These are phyloP conservation scores for Kwoniella mangroviensis DNA, from an alignment of 768 basidiomycete species.

Conservation along the genomic window DNA sequence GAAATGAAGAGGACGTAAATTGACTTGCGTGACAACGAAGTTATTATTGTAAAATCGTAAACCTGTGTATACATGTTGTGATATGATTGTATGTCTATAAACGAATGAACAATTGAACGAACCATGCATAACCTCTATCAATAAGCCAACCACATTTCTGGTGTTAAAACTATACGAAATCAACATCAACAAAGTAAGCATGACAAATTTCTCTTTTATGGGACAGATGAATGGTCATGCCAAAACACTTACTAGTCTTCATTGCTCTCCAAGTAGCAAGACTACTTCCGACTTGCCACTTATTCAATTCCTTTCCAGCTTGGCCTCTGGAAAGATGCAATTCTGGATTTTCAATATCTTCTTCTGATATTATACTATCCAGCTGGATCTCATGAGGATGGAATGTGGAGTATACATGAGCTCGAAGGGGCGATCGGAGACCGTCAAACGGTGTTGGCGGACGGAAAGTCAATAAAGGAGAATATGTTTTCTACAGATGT, in stretches of 20 bases:
- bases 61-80: constrained; percentile 3
- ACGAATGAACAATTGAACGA: neutral
- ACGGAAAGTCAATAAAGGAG: constrained; percentile 53
- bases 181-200: constrained; percentile 10
- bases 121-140: neutral
- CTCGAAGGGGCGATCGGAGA: constrained; percentile 47
- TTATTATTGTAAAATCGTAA: no score
- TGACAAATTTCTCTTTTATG: neutral
- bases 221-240: neutral
- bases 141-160: constrained; percentile 50
- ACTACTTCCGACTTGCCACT: constrained; percentile 70
- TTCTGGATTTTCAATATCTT: constrained; percentile 63
- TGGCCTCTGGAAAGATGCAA: constrained; percentile 63
- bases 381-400: constrained; percentile 48
- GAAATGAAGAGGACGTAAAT: neutral
- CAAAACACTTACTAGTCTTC: constrained; percentile 61
- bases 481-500: constrained; percentile 33
- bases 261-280: constrained; percentile 80
- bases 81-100: neutral
- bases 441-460: constrained; percentile 38
- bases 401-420: constrained; percentile 49
- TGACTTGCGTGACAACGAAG: no score
- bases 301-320: constrained; percentile 66
- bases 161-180: constrained; percentile 37
- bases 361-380: constrained; percentile 42